Evolutionary conservation across 2,329 filamentous ascomycete genomes (phyloP).

Genomic region (Arthrobotrys megalospora): DNA sequence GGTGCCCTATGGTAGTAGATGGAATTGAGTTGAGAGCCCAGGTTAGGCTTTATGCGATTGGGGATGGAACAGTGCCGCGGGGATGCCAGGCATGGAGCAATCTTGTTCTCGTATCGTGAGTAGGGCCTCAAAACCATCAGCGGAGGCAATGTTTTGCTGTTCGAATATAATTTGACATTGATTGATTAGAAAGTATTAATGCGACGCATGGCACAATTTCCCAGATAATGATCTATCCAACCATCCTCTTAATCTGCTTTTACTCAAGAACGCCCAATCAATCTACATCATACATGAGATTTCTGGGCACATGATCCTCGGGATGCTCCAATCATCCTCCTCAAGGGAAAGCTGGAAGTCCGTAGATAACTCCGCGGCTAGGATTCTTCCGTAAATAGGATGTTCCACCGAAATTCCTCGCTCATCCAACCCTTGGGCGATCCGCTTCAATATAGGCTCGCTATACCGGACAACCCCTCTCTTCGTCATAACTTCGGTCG

Average conservation of each 20-base stretch:
- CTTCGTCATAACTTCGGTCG: conserved; percentile 7
- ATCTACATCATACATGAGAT: background rate
- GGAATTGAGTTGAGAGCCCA: conserved; percentile 28
- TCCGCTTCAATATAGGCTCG: conserved; percentile 27
- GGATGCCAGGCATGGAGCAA: conserved; percentile 52
- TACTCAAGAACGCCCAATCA: no score
- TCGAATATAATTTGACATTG: background rate
- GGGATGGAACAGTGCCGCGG: conserved; percentile 34
- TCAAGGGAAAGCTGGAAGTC: conserved; percentile 28
- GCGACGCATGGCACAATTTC: background rate
- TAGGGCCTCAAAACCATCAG: no score
- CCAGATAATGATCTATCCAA: no score
- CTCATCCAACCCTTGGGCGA: background rate
- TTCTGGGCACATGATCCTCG: background rate
- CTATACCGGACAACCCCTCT: conserved; percentile 34
- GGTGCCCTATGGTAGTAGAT: conserved; percentile 26
- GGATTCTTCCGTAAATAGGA: conserved; percentile 15
- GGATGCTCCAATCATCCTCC: conserved; percentile 22
- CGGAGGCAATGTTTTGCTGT: no score
- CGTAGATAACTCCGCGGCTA: conserved; percentile 5
- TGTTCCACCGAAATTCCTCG: conserved; percentile 4
- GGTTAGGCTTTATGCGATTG: conserved; percentile 39
- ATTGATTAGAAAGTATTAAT: background rate
- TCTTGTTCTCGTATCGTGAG: conserved; percentile 29
- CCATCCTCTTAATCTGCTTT: no score